A percentile compares a stretch with the other conserved stretches of the same genome.
phyloP scores from a whole-genome alignment of 139 green algal genomes.

The Chlamydomonas applanata region DNA sequence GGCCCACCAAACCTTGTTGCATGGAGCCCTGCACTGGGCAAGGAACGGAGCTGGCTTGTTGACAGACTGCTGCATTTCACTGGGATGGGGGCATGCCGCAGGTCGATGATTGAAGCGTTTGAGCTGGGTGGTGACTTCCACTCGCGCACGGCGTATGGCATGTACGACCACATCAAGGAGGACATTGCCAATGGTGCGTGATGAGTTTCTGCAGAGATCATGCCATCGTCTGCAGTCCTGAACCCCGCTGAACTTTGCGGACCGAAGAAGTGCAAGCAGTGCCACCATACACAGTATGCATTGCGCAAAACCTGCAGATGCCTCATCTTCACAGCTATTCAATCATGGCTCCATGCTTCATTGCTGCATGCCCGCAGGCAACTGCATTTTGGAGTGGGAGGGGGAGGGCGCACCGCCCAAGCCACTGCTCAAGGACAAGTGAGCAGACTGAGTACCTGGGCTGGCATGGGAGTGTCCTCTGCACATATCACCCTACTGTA shows the following conservation, averaged over 20 bases:
- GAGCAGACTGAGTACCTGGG: too few relatives aligned
- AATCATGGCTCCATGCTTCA: too few relatives aligned
- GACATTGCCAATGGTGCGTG: constrained; percentile 63
- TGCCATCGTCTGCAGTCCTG: neutral
- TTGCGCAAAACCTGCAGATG: too few relatives aligned
- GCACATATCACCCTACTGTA: too few relatives aligned
- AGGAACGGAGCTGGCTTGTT: too few relatives aligned
- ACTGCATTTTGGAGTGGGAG: constrained; percentile 76
- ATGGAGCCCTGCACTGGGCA: too few relatives aligned
- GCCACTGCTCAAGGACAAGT: constrained; percentile 92
- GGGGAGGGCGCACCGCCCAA: constrained; percentile 31
- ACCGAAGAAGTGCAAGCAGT: too few relatives aligned
- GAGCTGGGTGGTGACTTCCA: constrained; percentile 95
- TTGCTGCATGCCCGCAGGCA: too few relatives aligned
- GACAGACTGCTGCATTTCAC: too few relatives aligned
- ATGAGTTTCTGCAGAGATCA: neutral
- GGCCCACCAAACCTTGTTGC: neutral
- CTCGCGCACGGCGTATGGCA: constrained; percentile 87
- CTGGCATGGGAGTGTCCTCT: too few relatives aligned
- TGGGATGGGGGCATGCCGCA: constrained; percentile 10
- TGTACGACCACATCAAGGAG: constrained; percentile 95
- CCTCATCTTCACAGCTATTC: too few relatives aligned
- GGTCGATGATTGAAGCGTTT: constrained; percentile 89
- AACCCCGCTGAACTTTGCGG: too few relatives aligned
- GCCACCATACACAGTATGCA: neutral